Evolutionary conservation across 2,329 filamentous ascomycete genomes (phyloP).

Genomic region (Daldinia sp.): DNA sequence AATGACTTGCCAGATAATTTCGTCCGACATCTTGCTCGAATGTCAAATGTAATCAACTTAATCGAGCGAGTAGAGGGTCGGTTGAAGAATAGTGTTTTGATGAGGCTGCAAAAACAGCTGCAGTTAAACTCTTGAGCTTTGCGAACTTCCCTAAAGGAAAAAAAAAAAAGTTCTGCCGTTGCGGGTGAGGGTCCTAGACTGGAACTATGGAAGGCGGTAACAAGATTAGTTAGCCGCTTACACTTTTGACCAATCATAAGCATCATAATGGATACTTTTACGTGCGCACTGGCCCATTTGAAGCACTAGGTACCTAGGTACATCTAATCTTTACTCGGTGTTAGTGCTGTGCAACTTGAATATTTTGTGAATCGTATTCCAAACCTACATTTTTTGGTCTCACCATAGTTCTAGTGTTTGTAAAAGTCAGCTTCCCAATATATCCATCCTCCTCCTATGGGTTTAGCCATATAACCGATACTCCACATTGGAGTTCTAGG

Average conservation of each 20-base stretch:
- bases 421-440: not conserved
- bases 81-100: not conserved
- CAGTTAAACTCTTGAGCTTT: constrained; percentile 17
- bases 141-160: constrained; percentile 24
- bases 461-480: constrained; percentile 13
- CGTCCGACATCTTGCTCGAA: constrained; percentile 79
- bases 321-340: constrained; percentile 1
- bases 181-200: constrained; percentile 21
- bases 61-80: not conserved
- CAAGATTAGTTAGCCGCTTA: constrained; percentile 2
- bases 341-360: not conserved
- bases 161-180: constrained; percentile 45
- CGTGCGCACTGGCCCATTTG: constrained; percentile 4
- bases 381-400: not conserved
- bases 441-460: constrained; percentile 5
- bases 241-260: constrained; percentile 27
- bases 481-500: constrained; percentile 26
- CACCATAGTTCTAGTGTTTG: not conserved
- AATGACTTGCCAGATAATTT: constrained; percentile 97
- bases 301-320: constrained; percentile 1
- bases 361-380: not conserved
- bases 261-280: constrained; percentile 11
- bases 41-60: not conserved
- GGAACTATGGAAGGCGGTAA: constrained; percentile 32
- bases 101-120: constrained; percentile 4